phyloP scores from a whole-genome alignment of 2,329 filamentous ascomycete species.

The Colletotrichum coccodes region DNA sequence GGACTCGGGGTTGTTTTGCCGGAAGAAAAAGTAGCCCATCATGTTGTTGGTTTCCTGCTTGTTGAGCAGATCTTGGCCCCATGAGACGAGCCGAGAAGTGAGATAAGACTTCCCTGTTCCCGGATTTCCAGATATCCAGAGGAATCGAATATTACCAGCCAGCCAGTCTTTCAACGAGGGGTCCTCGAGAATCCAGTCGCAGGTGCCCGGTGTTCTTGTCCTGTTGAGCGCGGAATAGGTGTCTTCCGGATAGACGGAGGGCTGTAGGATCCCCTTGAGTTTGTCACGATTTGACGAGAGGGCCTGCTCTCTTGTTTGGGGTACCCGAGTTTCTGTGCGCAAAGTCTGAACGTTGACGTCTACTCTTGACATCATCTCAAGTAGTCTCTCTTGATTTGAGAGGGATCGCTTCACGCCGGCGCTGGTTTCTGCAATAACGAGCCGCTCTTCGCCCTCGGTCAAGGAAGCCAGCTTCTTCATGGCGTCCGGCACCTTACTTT shows the following conservation, averaged over 20 bases:
- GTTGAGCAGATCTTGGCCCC: conserved; percentile 44
- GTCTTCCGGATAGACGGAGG: conserved; percentile 55
- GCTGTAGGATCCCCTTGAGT: conserved; percentile 51
- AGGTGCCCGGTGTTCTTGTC: conserved; percentile 51
- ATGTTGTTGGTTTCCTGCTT: conserved; percentile 34
- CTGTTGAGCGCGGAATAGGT: conserved; percentile 52
- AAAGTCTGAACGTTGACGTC: conserved; percentile 48
- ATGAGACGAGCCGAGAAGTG: conserved; percentile 54
- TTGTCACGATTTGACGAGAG: conserved; percentile 46
- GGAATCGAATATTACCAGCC: conserved; percentile 46
- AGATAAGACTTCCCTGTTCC: conserved; percentile 59
- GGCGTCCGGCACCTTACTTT: conserved; percentile 50
- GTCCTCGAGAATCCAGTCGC: conserved; percentile 57
- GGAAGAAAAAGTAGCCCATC: conserved; percentile 60
- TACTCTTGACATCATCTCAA: conserved; percentile 39
- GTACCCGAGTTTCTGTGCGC: conserved; percentile 41
- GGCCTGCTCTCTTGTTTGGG: conserved; percentile 40
- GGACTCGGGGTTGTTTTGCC: conserved; percentile 57
- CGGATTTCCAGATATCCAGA: conserved; percentile 57
- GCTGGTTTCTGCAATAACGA: conserved; percentile 57
- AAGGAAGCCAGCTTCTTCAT: conserved; percentile 52
- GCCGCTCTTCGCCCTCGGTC: conserved; percentile 51
- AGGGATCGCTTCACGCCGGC: conserved; percentile 48
- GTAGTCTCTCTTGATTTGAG: conserved; percentile 47
- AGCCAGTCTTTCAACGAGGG: conserved; percentile 51